phyloP scores from a whole-genome alignment of 2,329 filamentous ascomycete genomes.

The Exophiala sp. region DNA sequence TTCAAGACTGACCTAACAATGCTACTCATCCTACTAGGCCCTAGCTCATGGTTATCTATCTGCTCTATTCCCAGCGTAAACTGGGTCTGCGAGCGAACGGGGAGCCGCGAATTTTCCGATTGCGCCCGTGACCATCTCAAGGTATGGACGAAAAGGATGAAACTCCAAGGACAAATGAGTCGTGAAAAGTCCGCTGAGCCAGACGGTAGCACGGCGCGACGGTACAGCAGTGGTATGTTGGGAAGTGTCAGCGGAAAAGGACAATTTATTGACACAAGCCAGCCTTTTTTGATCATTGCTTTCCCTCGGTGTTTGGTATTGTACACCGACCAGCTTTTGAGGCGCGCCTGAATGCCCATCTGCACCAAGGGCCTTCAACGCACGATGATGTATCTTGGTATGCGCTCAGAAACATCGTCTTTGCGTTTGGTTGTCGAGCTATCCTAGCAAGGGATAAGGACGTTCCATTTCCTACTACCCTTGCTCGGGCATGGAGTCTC shows the following conservation, averaged over 20 bases:
- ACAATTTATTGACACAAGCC: neutral
- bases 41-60: neutral
- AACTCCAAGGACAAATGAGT: too few species aligned
- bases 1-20: neutral
- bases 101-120: neutral
- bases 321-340: conserved; percentile 9
- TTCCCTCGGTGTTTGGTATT: conserved; percentile 5
- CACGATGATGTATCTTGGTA: conserved; percentile 3
- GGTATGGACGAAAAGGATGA: neutral
- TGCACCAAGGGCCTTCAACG: neutral
- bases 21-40: neutral
- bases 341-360: neutral
- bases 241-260: too few species aligned
- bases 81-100: neutral
- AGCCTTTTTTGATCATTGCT: conserved; percentile 10
- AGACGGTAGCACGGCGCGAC: too few species aligned
- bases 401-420: conserved; percentile 5
- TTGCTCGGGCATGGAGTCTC: neutral
- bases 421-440: neutral
- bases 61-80: neutral
- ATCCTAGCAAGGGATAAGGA: neutral
- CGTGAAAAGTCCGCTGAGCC: neutral
- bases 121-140: neutral
- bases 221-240: neutral
- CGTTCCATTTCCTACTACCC: neutral